Percentiles rank a stretch among this genome's conserved stretches.
Evolutionary conservation across 257 asterid genomes (phyloP).

Genomic region (Salvia miltiorrhiza): DNA sequence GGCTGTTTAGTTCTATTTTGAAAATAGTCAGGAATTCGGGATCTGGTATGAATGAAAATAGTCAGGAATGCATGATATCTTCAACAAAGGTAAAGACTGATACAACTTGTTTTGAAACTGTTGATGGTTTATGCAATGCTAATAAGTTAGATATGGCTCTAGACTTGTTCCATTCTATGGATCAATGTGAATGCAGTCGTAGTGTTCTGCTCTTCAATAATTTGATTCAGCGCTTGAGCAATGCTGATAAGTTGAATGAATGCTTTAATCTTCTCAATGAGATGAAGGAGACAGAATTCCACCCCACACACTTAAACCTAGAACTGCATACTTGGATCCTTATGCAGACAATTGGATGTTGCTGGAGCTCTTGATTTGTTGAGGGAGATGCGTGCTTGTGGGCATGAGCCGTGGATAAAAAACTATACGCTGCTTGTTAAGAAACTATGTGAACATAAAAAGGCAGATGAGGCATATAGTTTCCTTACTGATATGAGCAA

Average conservation of each 20-base stretch:
- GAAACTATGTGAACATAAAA: constrained; percentile 60
- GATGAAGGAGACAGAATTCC: constrained; percentile 62
- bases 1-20: constrained; percentile 45
- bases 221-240: constrained; percentile 55
- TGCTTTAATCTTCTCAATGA: constrained; percentile 56
- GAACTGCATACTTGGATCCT: constrained; percentile 79
- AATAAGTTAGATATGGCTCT: constrained; percentile 64
- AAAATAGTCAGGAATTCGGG: too few relatives aligned
- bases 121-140: constrained; percentile 59
- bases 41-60: constrained; percentile 29
- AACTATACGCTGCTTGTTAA: constrained; percentile 61
- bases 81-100: constrained; percentile 33
- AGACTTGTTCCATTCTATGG: constrained; percentile 55
- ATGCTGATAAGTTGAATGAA: constrained; percentile 48
- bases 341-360: constrained; percentile 59
- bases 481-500: constrained; percentile 60
- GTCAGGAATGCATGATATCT: constrained; percentile 30
- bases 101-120: constrained; percentile 54
- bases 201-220: constrained; percentile 67
- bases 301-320: constrained; percentile 79
- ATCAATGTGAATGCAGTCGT: constrained; percentile 40
- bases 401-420: constrained; percentile 92
- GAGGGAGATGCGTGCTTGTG: constrained; percentile 64
- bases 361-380: constrained; percentile 55
- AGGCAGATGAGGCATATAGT: constrained; percentile 56